Percentiles rank a stretch among this genome's conserved stretches.
phyloP scores from a whole-genome alignment of 2,329 filamentous ascomycete species.

The Nemania abortiva region DNA sequence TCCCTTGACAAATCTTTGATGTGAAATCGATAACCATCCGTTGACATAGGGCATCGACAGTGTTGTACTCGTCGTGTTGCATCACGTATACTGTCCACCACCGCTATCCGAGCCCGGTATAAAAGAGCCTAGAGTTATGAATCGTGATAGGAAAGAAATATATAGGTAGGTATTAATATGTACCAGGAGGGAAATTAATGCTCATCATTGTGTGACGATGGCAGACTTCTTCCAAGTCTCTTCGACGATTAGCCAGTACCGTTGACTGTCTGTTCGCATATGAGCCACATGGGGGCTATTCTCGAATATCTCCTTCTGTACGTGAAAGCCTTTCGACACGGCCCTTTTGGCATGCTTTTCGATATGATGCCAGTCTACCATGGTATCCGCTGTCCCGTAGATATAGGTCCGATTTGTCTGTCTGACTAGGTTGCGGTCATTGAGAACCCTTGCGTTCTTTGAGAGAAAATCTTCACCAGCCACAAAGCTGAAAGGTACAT shows the following conservation, averaged over 20 bases:
- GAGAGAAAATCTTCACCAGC: slow-evolving; percentile 51
- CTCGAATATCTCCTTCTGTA: slow-evolving; percentile 61
- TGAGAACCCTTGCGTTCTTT: slow-evolving; percentile 55
- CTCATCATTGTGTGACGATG: slow-evolving; percentile 16
- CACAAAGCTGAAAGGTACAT: slow-evolving; percentile 49
- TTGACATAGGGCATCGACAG: too few species aligned
- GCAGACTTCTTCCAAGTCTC: slow-evolving; percentile 58
- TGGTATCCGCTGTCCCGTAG: slow-evolving; percentile 62
- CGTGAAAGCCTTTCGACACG: slow-evolving; percentile 53
- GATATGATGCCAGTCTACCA: slow-evolving; percentile 62
- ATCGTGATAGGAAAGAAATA: background rate
- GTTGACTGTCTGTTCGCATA: slow-evolving; percentile 57
- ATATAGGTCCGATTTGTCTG: slow-evolving; percentile 64
- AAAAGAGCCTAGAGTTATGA: too few species aligned
- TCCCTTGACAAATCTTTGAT: background rate
- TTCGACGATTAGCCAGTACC: slow-evolving; percentile 65
- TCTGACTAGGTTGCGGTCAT: slow-evolving; percentile 51
- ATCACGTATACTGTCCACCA: background rate
- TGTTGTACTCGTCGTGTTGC: background rate
- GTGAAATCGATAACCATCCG: too few species aligned
- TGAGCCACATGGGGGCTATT: slow-evolving; percentile 65
- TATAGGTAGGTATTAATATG: background rate
- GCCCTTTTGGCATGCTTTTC: slow-evolving; percentile 62
- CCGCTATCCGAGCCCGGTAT: background rate
- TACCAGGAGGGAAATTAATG: background rate